A percentile compares a stretch with the other conserved stretches of the same genome.
phyloP scores from a whole-genome alignment of 2,329 filamentous ascomycete species.

The Cladobotryum protrusum region DNA sequence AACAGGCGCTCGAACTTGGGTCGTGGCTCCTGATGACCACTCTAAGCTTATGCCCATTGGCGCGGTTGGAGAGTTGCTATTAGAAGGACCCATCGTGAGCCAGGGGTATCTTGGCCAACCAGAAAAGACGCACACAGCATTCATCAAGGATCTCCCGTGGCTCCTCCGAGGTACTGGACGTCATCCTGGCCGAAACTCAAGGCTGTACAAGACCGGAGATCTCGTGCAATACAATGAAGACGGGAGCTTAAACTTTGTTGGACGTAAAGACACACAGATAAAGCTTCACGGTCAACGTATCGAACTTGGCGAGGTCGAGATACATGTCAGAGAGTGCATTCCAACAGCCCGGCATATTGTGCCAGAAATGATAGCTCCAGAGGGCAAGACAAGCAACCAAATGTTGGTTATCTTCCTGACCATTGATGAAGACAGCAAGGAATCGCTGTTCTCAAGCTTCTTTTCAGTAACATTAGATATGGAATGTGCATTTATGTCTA shows the following conservation, averaged over 20 bases:
- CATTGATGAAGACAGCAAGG: background rate
- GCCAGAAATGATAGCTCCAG: constrained; percentile 1
- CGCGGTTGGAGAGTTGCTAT: constrained; percentile 20
- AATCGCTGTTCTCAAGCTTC: background rate
- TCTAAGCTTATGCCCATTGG: constrained; percentile 18
- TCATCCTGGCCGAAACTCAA: constrained; percentile 17
- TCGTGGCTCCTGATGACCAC: constrained; percentile 18
- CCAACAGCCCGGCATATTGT: background rate
- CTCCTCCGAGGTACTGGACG: background rate
- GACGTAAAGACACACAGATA: constrained; percentile 50
- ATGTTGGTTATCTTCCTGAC: background rate
- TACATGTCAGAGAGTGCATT: constrained; percentile 1
- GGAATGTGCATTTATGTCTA: background rate
- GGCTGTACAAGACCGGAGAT: constrained; percentile 42
- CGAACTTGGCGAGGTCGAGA: constrained; percentile 34
- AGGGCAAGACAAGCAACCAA: background rate
- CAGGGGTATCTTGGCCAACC: constrained; percentile 19
- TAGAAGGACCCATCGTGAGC: constrained; percentile 21
- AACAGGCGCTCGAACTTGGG: constrained; percentile 16
- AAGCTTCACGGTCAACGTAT: constrained; percentile 52
- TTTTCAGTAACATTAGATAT: background rate
- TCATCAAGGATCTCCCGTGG: constrained; percentile 24
- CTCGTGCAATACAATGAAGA: constrained; percentile 36
- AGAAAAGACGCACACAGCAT: constrained; percentile 20
- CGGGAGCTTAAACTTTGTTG: constrained; percentile 37